Percentiles rank a stretch among this genome's conserved stretches.
Conservation (phyloP, 2,329 filamentous ascomycete genomes). For the Cercospora sesami region DNA sequence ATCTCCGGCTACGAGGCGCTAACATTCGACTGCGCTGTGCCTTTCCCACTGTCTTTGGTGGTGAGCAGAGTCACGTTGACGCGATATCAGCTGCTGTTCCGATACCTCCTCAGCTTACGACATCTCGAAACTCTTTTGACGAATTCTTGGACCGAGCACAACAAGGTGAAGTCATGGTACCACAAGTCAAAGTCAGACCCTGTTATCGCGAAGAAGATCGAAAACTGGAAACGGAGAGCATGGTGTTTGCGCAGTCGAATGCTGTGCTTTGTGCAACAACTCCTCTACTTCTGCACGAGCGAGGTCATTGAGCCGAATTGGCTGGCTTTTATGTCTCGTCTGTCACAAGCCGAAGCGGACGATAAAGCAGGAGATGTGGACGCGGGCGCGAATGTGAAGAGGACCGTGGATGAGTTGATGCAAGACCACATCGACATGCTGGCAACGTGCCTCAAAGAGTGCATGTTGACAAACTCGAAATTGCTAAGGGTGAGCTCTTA, state of each 20-base stretch:
- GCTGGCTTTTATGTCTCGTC: conserved; percentile 85
- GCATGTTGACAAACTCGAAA: conserved; percentile 97
- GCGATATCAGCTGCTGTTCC: conserved; percentile 92
- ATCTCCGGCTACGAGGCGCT: conserved; percentile 89
- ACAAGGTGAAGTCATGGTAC: conserved; percentile 75
- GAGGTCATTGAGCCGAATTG: conserved; percentile 99
- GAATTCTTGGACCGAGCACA: conserved; percentile 87
- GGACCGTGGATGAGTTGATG: conserved; percentile 97
- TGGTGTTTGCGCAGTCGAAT: conserved; percentile 92
- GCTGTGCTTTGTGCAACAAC: conserved; percentile 94
- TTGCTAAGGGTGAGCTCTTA: conserved; percentile 71
- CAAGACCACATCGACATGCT: conserved; percentile 98
- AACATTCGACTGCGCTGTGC: conserved; percentile 90
- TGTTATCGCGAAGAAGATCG: conserved; percentile 66
- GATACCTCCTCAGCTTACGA: conserved; percentile 84
- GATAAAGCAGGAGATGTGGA: conserved; percentile 43
- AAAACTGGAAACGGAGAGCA: conserved; percentile 88
- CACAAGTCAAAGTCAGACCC: conserved; percentile 55
- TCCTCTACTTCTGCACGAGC: conserved; percentile 93
- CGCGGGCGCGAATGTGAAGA: conserved; percentile 42
- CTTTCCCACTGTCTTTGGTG: conserved; percentile 91
- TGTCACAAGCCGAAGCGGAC: conserved; percentile 61
- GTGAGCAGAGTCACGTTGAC: conserved; percentile 96
- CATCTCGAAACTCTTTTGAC: conserved; percentile 87
- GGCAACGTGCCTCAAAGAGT: conserved; percentile 96